Conservation (phyloP, 2,329 filamentous ascomycete species). For the Pezicula carpinea region DNA sequence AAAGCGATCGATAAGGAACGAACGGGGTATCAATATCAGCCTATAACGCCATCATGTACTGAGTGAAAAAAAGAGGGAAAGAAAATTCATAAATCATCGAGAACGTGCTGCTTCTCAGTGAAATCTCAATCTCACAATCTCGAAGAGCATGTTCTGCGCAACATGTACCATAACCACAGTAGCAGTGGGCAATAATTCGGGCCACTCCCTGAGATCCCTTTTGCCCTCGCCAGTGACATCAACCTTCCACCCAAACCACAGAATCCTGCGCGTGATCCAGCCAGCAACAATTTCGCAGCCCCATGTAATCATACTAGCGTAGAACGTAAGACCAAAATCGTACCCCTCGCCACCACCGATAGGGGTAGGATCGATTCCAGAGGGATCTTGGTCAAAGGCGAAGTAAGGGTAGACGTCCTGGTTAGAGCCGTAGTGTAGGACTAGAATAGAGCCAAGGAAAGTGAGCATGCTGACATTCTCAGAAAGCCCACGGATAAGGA, state of each 20-base stretch:
- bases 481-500: constrained; percentile 63
- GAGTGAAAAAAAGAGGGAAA: no score
- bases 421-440: constrained; percentile 63
- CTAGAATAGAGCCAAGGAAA: constrained; percentile 60
- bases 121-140: constrained; percentile 61
- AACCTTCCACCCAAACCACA: constrained; percentile 54
- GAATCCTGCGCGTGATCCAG: constrained; percentile 52
- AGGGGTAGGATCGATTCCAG: constrained; percentile 1
- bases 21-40: no score
- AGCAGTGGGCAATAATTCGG: constrained; percentile 61
- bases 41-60: no score
- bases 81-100: no score
- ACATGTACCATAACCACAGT: constrained; percentile 64
- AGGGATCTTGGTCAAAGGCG: constrained; percentile 47
- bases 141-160: constrained; percentile 68
- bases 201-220: constrained; percentile 60
- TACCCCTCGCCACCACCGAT: constrained; percentile 38
- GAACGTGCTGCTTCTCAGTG: constrained; percentile 11
- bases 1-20: no score
- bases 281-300: constrained; percentile 61
- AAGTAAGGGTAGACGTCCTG: constrained; percentile 67
- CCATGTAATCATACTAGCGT: constrained; percentile 61
- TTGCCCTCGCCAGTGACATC: constrained; percentile 61
- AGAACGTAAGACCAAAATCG: constrained; percentile 59
- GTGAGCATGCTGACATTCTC: constrained; percentile 67